Evolutionary conservation across 75 land plant species (phyloP), one percentile per base, ranked within the genome.

Genomic region (Pinus albicaulis): DNA sequence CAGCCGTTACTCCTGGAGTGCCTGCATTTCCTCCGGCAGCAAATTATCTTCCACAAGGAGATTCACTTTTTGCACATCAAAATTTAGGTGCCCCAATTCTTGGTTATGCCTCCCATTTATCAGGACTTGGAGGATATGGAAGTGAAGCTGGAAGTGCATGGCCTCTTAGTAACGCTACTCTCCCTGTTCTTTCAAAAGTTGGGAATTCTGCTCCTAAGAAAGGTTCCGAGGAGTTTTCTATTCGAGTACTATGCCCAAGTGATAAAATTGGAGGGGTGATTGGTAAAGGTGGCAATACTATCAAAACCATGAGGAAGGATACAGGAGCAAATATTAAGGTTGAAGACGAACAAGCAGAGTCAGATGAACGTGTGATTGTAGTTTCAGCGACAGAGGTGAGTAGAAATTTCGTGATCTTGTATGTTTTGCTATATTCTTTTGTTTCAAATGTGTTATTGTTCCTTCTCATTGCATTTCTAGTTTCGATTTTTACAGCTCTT

Each of bases 191-290:
- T 36, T 7, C 72, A n/a, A 36, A 36, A n/a, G 12, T 71, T 14
- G 41, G 41, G 12, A 36, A 20, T 38, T 20, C 72, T 19, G 52
- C 63, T n/a, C 13, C 26, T 12, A 26, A 61, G 73, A 53, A 70
- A 59, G 48, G 59, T 44, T 77, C 90, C 6, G 89, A 88, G 78
- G 95, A 92, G 60, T 80, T 98, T 63, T 80, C 80, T 8, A 77
- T 98, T 4, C 86, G 89, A 41, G 82, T 98, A 1, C 82, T 98
- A 41, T 98, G 99, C 77, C 90, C 95, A 13, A 88, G 86, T 72
- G 91, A 91, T 55, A 92, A 89, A 56, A 98, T 98, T 85, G 99
- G 99, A 3, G 90, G 93, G 59, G 89, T 98, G 71, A 98, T 98
- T 81, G 99, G 99, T 16, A 95, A 91, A 55, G 92, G 95, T 24